phyloP scores from a whole-genome alignment of 345 rosid genomes.

The Triadica sebifera region DNA sequence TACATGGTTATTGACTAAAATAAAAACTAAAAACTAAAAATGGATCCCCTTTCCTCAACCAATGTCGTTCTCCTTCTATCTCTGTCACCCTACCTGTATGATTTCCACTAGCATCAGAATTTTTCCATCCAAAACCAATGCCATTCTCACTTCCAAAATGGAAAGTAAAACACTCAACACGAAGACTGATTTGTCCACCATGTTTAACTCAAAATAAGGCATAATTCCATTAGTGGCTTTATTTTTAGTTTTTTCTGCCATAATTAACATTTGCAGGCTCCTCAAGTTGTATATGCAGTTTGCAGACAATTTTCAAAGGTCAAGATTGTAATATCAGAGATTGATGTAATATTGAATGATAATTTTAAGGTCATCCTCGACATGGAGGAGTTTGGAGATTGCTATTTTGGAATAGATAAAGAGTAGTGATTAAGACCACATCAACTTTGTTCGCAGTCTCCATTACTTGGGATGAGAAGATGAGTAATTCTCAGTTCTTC shows the following conservation, averaged over 20 bases:
- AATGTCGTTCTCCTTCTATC: slow-evolving; percentile 92
- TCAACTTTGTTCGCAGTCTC: too few relatives aligned
- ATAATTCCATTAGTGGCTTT: slow-evolving; percentile 85
- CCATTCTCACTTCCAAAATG: slow-evolving; percentile 57
- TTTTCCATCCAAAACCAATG: slow-evolving; percentile 82
- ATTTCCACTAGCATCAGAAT: slow-evolving; percentile 92
- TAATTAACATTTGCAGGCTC: slow-evolving; percentile 49
- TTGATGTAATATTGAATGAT: slow-evolving; percentile 57
- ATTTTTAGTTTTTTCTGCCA: slow-evolving; percentile 13
- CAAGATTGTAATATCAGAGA: slow-evolving; percentile 86
- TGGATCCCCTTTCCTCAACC: too few relatives aligned
- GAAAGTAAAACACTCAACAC: slow-evolving; percentile 57
- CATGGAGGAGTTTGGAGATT: slow-evolving; percentile 86
- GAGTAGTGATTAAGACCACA: background rate
- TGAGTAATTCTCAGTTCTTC: too few relatives aligned
- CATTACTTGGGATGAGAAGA: too few relatives aligned
- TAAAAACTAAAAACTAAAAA: too few relatives aligned
- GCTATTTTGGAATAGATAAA: slow-evolving; percentile 68
- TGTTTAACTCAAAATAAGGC: slow-evolving; percentile 90
- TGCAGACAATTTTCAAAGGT: slow-evolving; percentile 76
- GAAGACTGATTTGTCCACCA: slow-evolving; percentile 94
- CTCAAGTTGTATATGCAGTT: slow-evolving; percentile 72
- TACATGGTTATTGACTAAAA: too few relatives aligned
- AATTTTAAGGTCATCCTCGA: slow-evolving; percentile 71
- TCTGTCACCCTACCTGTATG: slow-evolving; percentile 71